phyloP scores from a whole-genome alignment of 306 rosid genomes.

The Vigna nakashimae region DNA sequence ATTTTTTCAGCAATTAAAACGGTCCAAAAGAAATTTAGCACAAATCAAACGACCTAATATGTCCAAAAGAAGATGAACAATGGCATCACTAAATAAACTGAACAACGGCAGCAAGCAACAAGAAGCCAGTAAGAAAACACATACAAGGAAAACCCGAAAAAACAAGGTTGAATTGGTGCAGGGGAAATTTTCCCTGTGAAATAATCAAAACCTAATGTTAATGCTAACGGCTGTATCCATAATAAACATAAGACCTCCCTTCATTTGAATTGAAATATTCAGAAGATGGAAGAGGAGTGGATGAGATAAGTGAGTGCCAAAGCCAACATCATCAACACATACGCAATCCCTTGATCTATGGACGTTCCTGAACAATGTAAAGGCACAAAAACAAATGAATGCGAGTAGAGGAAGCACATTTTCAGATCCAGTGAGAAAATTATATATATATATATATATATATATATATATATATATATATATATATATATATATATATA shows the following conservation, averaged over 20 bases:
- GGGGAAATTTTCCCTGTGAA: not conserved
- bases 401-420: not conserved
- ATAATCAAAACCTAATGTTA: slow-evolving; percentile 18
- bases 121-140: not conserved
- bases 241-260: not conserved
- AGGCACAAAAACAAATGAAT: not conserved
- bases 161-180: not conserved
- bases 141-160: not conserved
- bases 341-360: slow-evolving; percentile 79
- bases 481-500: too few relatives aligned
- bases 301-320: slow-evolving; percentile 62
- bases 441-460: too few relatives aligned
- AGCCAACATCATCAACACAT: slow-evolving; percentile 62
- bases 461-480: too few relatives aligned
- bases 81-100: not conserved
- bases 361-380: slow-evolving; percentile 50
- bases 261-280: not conserved
- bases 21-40: too few relatives aligned
- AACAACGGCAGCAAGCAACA: not conserved
- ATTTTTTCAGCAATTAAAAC: too few relatives aligned
- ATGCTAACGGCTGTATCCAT: not conserved
- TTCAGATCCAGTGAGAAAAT: not conserved
- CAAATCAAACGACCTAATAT: not conserved
- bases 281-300: slow-evolving; percentile 49
- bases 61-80: not conserved